A percentile compares a stretch with the other conserved stretches of the same genome.
Evolutionary conservation across 2,329 filamentous ascomycete species (phyloP).

Genomic region (Blastomyces percursus): DNA sequence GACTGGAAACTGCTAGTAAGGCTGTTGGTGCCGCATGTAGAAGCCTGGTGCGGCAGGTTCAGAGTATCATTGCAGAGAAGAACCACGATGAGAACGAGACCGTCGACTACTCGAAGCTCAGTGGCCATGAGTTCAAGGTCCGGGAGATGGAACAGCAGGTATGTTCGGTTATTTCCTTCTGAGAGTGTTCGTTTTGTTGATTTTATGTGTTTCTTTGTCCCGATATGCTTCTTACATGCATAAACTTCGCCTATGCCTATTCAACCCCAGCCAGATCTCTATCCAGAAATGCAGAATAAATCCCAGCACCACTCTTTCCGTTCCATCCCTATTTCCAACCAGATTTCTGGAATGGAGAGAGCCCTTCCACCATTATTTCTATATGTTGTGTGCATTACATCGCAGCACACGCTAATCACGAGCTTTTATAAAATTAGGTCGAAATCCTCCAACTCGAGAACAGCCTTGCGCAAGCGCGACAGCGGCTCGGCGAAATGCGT

Average conservation of each 20-base stretch:
- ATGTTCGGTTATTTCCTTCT: conserved; percentile 27
- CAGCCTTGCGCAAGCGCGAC: conserved; percentile 62
- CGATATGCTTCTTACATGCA: conserved; percentile 2
- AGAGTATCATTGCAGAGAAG: conserved; percentile 82
- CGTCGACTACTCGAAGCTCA: conserved; percentile 79
- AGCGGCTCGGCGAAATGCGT: conserved; percentile 88
- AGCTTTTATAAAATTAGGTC: conserved; percentile 47
- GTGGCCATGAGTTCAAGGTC: conserved; percentile 95
- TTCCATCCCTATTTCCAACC: neutral
- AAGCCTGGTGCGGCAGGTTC: conserved; percentile 80
- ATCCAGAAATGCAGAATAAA: neutral
- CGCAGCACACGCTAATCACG: conserved; percentile 10
- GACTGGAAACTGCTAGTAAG: conserved; percentile 80
- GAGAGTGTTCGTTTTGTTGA: conserved; percentile 2
- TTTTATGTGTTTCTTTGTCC: conserved; percentile 1
- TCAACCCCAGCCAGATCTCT: neutral
- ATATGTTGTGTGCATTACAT: neutral
- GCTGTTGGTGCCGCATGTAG: conserved; percentile 84
- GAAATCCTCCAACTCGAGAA: conserved; percentile 97
- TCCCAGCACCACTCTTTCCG: neutral
- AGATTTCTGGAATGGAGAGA: neutral
- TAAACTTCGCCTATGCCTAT: neutral
- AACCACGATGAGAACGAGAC: conserved; percentile 65
- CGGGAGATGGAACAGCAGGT: conserved; percentile 99
- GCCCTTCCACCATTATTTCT: neutral